Percentiles rank a stretch among this genome's conserved stretches.
Evolutionary conservation across 1,284 basidiomycete species (phyloP).

Genomic region (Psilocybe mexicana): DNA sequence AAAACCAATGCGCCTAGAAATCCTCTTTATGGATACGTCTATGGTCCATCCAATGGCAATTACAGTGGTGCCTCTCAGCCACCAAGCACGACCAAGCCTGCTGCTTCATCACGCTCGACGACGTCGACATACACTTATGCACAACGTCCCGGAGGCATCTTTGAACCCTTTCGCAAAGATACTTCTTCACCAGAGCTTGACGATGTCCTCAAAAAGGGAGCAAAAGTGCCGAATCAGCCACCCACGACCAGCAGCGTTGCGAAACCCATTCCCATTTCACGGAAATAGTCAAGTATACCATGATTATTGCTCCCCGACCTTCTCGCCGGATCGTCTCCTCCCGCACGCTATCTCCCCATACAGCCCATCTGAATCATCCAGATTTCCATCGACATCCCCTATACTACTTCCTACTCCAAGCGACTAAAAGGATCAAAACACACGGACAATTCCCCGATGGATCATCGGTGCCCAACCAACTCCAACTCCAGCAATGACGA

Average conservation of each 20-base stretch:
- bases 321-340: neutral
- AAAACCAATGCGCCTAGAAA: constrained; percentile 12
- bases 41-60: constrained; percentile 10
- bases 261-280: constrained; percentile 8
- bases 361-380: neutral
- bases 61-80: neutral
- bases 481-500: neutral
- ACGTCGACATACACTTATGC: constrained; percentile 6
- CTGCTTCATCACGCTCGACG: constrained; percentile 5
- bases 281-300: constrained; percentile 1
- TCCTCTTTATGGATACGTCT: constrained; percentile 15
- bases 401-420: neutral
- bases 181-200: constrained; percentile 21
- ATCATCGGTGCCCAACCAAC: neutral
- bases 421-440: neutral
- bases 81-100: neutral
- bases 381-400: neutral
- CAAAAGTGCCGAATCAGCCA: neutral
- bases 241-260: constrained; percentile 2
- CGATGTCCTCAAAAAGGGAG: constrained; percentile 14
- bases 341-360: neutral
- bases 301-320: neutral
- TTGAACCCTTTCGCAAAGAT: constrained; percentile 21
- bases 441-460: neutral
- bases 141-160: constrained; percentile 12